A percentile compares a stretch with the other conserved stretches of the same genome.
Conservation (phyloP, 495 filamentous ascomycete genomes). For the Hypomontagnella monticulosa region DNA sequence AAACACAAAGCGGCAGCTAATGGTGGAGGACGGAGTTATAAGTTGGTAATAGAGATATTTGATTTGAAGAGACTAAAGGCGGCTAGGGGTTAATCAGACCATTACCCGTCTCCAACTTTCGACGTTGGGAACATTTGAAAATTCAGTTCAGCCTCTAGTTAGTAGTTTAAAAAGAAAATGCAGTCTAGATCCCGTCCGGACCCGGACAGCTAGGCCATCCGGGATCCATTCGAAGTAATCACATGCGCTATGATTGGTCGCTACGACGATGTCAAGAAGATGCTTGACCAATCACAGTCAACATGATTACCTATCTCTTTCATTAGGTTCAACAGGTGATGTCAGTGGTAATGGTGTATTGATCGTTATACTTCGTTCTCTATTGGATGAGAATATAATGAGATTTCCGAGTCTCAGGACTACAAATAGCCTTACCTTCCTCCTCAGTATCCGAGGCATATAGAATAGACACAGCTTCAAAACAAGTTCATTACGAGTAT, state of each 20-base stretch:
- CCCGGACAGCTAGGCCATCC: neutral
- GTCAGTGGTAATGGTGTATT: conserved; percentile 25
- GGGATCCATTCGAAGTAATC: conserved; percentile 25
- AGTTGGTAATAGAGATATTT: neutral
- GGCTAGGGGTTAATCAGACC: conserved; percentile 15
- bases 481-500: neutral
- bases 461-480: neutral
- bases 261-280: neutral
- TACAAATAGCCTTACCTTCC: conserved; percentile 22
- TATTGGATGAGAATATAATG: neutral
- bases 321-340: conserved; percentile 26
- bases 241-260: conserved; percentile 27
- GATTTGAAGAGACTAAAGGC: conserved; percentile 2
- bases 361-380: neutral
- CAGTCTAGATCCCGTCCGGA: conserved; percentile 21
- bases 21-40: conserved; percentile 1
- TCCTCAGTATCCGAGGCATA: neutral
- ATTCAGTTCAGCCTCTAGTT: conserved; percentile 15
- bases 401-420: neutral
- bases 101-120: conserved; percentile 1
- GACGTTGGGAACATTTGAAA: conserved; percentile 13
- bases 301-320: conserved; percentile 38
- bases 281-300: conserved; percentile 21
- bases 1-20: conserved; percentile 17
- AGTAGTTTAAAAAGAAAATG: neutral